These are phyloP conservation scores for Ophiostoma quercus DNA, from an alignment of 2,329 filamentous ascomycete species.

Conservation along the genomic window DNA sequence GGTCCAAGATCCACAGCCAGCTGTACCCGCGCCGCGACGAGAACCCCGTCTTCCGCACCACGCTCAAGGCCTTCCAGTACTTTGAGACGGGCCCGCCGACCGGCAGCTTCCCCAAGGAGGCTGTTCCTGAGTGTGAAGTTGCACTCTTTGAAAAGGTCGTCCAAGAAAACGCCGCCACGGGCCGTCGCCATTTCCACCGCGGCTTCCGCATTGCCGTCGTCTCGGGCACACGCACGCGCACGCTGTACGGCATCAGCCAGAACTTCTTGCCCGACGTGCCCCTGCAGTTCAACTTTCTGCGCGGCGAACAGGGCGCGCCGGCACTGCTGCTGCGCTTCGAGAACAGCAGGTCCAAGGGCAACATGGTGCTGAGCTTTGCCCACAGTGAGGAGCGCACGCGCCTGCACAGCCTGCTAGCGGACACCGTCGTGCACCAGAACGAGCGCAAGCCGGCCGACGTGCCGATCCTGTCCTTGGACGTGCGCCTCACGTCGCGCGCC, in stretches of 20 bases:
- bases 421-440: slow-evolving; percentile 60
- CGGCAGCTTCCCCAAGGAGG: slow-evolving; percentile 69
- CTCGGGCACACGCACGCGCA: slow-evolving; percentile 71
- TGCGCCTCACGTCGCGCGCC: slow-evolving; percentile 35
- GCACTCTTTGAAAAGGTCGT: slow-evolving; percentile 68
- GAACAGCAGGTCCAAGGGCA: slow-evolving; percentile 59
- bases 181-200: slow-evolving; percentile 66
- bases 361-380: slow-evolving; percentile 71
- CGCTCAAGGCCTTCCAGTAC: slow-evolving; percentile 71
- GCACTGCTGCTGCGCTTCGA: slow-evolving; percentile 66
- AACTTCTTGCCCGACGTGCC: slow-evolving; percentile 59
- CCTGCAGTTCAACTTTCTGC: slow-evolving; percentile 71
- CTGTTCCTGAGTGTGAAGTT: slow-evolving; percentile 64
- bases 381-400: slow-evolving; percentile 64
- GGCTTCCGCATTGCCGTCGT: slow-evolving; percentile 75
- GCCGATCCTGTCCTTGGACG: slow-evolving; percentile 54
- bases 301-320: slow-evolving; percentile 64
- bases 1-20: slow-evolving; percentile 66
- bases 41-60: slow-evolving; percentile 60
- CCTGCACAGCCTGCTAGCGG: slow-evolving; percentile 68
- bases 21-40: slow-evolving; percentile 67
- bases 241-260: slow-evolving; percentile 70
- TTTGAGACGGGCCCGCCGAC: slow-evolving; percentile 67
- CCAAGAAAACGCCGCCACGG: slow-evolving; percentile 65
- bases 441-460: slow-evolving; percentile 69